These are phyloP conservation scores for Ogataea polymorpha DNA, from an alignment of 805 yeast genomes.

Conservation along the genomic window DNA sequence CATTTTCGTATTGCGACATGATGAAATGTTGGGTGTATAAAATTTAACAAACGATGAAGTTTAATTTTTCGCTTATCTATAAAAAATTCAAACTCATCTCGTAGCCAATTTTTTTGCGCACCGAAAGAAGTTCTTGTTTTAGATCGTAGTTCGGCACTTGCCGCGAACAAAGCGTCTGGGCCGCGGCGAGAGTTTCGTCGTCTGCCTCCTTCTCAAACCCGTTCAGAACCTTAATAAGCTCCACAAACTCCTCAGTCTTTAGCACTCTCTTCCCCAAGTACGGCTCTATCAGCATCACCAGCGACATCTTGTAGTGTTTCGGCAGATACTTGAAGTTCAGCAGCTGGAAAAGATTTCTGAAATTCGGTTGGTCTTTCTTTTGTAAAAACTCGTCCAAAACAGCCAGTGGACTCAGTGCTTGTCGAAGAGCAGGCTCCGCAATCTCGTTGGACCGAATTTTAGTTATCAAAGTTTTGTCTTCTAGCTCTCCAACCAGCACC, in stretches of 20 bases:
- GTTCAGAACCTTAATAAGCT: conserved; percentile 26
- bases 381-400: conserved; percentile 50
- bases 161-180: conserved; percentile 1
- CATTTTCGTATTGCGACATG: conserved; percentile 42
- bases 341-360: conserved; percentile 36
- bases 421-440: conserved; percentile 55
- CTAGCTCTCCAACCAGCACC: conserved; percentile 47
- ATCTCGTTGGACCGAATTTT: conserved; percentile 24
- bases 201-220: conserved; percentile 12
- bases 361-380: conserved; percentile 22
- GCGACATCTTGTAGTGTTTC: conserved; percentile 44
- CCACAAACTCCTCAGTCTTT: conserved; percentile 21
- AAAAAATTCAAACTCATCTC: conserved; percentile 31
- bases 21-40: background rate
- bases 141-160: conserved; percentile 1
- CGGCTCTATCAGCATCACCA: conserved; percentile 48
- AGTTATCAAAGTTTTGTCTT: conserved; percentile 43
- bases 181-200: conserved; percentile 1
- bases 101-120: conserved; percentile 26
- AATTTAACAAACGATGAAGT: background rate
- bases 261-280: conserved; percentile 19
- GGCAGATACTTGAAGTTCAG: conserved; percentile 55
- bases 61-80: conserved; percentile 3
- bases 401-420: conserved; percentile 70
- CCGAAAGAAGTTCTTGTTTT: conserved; percentile 8